Conservation (phyloP, 2,329 filamentous ascomycete species). For the Fonsecaea multimorphosa region DNA sequence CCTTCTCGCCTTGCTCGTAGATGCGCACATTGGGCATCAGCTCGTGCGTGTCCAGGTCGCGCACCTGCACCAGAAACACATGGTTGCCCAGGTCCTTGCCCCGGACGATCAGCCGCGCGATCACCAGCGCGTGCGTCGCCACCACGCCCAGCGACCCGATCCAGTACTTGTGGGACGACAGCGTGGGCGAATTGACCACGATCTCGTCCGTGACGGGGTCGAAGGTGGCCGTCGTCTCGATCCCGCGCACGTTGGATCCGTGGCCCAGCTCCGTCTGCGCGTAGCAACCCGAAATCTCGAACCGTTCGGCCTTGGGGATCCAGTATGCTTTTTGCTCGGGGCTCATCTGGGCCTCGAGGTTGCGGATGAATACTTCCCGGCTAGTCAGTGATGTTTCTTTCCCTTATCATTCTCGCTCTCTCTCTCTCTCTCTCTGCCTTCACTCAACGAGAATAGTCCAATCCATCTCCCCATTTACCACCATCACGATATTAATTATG, state of each 20-base stretch:
- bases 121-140: constrained; percentile 42
- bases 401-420: too few species aligned
- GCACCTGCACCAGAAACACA: constrained; percentile 42
- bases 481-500: too few species aligned
- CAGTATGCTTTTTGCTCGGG: constrained; percentile 37
- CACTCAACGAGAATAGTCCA: background rate
- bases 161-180: constrained; percentile 44
- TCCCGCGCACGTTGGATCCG: constrained; percentile 41
- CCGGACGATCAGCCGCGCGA: constrained; percentile 42
- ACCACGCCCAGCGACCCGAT: constrained; percentile 41
- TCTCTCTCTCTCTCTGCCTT: background rate
- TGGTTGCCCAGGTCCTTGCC: constrained; percentile 42
- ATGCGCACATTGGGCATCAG: constrained; percentile 40
- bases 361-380: constrained; percentile 32
- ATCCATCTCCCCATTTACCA: too few species aligned
- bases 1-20: constrained; percentile 47
- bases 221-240: constrained; percentile 44
- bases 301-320: constrained; percentile 37
- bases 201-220: constrained; percentile 42
- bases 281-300: constrained; percentile 43
- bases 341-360: constrained; percentile 38
- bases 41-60: constrained; percentile 39
- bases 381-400: background rate
- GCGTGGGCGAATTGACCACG: constrained; percentile 42
- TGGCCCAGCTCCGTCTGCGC: constrained; percentile 44